phyloP scores from a whole-genome alignment of 495 filamentous ascomycete species.

The Podospora comata region DNA sequence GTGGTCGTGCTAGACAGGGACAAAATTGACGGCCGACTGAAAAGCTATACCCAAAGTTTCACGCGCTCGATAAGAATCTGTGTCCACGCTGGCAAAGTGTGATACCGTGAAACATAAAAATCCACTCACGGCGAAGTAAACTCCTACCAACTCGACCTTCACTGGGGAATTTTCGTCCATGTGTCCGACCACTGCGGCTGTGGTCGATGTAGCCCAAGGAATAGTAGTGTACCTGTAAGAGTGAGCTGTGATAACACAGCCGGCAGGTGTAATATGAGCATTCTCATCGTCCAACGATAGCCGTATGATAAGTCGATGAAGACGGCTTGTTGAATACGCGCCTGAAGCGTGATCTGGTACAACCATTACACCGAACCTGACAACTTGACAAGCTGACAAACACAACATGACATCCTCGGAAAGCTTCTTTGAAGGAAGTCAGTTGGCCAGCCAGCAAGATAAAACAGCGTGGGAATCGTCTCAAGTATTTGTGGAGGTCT shows the following conservation, averaged over 20 bases:
- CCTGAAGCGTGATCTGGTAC: neutral
- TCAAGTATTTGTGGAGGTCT: neutral
- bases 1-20: neutral
- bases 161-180: neutral
- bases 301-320: neutral
- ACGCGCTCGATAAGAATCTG: neutral
- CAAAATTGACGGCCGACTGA: neutral
- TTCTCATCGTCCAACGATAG: neutral
- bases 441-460: neutral
- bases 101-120: neutral
- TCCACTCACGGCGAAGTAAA: neutral
- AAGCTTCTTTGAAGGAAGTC: neutral
- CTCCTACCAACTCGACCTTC: neutral
- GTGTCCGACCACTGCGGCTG: neutral
- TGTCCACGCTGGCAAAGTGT: neutral
- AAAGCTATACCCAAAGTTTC: neutral
- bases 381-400: too few species aligned
- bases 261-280: neutral
- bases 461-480: neutral
- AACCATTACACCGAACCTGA: neutral
- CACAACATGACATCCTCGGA: neutral
- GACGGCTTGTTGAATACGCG: neutral
- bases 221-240: neutral
- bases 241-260: neutral
- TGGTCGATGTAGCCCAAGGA: neutral